Base-by-base conservation (phyloP, 345 rosid genomes). In the Melaleuca alternifolia region DNA sequence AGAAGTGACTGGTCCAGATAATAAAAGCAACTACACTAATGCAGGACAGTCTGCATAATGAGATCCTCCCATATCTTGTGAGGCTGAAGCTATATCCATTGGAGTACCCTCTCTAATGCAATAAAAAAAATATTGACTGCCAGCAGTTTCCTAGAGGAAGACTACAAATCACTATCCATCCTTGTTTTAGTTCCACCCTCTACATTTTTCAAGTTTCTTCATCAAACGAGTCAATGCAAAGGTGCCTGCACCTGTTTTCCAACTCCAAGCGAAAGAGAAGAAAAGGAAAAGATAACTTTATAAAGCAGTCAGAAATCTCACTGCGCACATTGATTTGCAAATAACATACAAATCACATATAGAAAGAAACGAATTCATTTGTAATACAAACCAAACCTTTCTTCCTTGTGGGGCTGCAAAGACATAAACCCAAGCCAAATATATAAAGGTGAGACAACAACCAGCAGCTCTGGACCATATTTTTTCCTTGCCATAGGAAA, bases 321-420 rank as follows among this genome's bases (percentile, higher is more conserved):
- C 52, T 46, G n/a, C 6, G 51, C 54, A 61, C 21, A 44, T 16
- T 23, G 54, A 85, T 71, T 71, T 1, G 79, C 48, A 33, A 33
- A 33, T 10, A 37, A 37, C 79, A 75, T 20, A 5, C 24, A 33
- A 75, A 75, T 21, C n/a, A 48, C 61, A 59, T 26, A 20, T 10
- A 44, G 76, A 41, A 57, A 48, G 41, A 21, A 15, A 51, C 54
- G 26, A 6, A 51, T 51, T 10, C 28, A 3, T 10, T 44, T 41
- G 37, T 15, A 83, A 50, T 9, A 71, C 26, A 30, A 79, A 48
- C 51, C 87, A 46, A 85, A 97, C 99, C 99, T 96, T 93, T 97
- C 99, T 93, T 97, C 99, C 92, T 97, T 95, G 93, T 97, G 99
- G 56, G 98, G 96, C 91, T 95, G 99, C 93, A 93, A 92, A 85